Percentiles rank a stretch among this genome's conserved stretches.
These are phyloP conservation scores for Aspergillus sclerotioniger DNA, from an alignment of 495 filamentous ascomycete species.

Conservation along the genomic window DNA sequence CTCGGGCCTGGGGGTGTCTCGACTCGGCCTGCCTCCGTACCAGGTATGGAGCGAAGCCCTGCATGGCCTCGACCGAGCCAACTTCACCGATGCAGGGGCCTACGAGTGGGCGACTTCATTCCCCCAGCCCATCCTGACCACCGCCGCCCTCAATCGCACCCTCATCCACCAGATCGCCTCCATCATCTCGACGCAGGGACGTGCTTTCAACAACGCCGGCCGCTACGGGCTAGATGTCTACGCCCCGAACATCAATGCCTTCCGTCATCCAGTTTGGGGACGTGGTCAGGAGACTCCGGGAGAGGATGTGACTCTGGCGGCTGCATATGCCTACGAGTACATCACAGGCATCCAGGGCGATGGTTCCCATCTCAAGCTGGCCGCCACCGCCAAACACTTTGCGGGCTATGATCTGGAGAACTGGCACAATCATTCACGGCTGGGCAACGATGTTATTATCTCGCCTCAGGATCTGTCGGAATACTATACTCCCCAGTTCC, in stretches of 20 bases:
- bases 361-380: slow-evolving; percentile 48
- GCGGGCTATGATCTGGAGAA: slow-evolving; percentile 66
- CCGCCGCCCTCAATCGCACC: slow-evolving; percentile 59
- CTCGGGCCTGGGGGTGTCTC: slow-evolving; percentile 51
- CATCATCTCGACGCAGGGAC: slow-evolving; percentile 60
- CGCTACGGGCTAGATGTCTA: slow-evolving; percentile 60
- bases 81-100: slow-evolving; percentile 47
- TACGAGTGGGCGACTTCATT: slow-evolving; percentile 62
- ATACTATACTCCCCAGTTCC: slow-evolving; percentile 44
- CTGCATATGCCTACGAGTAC: slow-evolving; percentile 54
- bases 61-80: slow-evolving; percentile 57
- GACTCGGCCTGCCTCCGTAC: slow-evolving; percentile 56
- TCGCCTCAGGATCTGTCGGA: slow-evolving; percentile 54
- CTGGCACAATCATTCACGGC: slow-evolving; percentile 51
- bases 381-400: slow-evolving; percentile 65
- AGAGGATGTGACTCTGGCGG: slow-evolving; percentile 52
- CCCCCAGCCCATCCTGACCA: slow-evolving; percentile 58
- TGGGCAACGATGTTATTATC: slow-evolving; percentile 56
- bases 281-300: slow-evolving; percentile 63
- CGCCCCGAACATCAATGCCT: slow-evolving; percentile 69
- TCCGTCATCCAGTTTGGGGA: slow-evolving; percentile 60
- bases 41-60: slow-evolving; percentile 50
- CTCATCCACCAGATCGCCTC: slow-evolving; percentile 56
- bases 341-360: slow-evolving; percentile 62
- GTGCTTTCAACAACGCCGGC: slow-evolving; percentile 65